A percentile compares a stretch with the other conserved stretches of the same genome.
Conservation (phyloP, 1,284 basidiomycete genomes). For the Tilletia caries region DNA sequence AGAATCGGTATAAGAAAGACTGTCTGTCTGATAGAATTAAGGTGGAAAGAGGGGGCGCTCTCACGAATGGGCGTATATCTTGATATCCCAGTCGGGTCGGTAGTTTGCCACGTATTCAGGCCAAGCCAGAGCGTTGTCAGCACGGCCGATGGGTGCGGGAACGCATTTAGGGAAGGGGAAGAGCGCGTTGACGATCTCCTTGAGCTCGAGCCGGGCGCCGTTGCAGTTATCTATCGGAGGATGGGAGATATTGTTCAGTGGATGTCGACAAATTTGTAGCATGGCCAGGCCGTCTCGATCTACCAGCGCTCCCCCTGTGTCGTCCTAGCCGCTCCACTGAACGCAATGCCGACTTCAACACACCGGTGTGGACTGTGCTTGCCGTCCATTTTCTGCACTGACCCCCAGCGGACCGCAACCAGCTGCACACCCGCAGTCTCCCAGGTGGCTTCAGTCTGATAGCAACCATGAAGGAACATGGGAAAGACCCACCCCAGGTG, state of each 20-base stretch:
- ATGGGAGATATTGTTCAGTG: too few species aligned
- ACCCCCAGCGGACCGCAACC: too few species aligned
- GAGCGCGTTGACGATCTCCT: neutral
- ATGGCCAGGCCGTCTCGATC: too few species aligned
- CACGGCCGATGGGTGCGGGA: constrained; percentile 1
- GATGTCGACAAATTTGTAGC: neutral
- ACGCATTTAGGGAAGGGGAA: constrained; percentile 5
- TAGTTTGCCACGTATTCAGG: neutral
- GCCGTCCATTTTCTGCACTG: too few species aligned
- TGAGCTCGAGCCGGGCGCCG: neutral
- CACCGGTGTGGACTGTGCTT: too few species aligned
- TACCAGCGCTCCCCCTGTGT: too few species aligned
- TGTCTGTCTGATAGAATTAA: neutral
- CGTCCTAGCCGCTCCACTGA: too few species aligned
- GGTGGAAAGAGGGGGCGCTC: neutral
- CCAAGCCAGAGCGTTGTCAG: constrained; percentile 10
- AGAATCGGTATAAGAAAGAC: neutral
- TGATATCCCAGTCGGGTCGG: constrained; percentile 1
- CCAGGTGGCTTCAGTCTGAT: too few species aligned
- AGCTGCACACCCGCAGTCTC: too few species aligned
- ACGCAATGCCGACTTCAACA: too few species aligned
- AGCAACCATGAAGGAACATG: too few species aligned
- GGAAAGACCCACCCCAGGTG: too few species aligned
- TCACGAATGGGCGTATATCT: neutral
- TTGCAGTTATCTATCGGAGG: constrained; percentile 3